Conservation (phyloP, 441 rosid genomes). For the Sinapis alba region DNA sequence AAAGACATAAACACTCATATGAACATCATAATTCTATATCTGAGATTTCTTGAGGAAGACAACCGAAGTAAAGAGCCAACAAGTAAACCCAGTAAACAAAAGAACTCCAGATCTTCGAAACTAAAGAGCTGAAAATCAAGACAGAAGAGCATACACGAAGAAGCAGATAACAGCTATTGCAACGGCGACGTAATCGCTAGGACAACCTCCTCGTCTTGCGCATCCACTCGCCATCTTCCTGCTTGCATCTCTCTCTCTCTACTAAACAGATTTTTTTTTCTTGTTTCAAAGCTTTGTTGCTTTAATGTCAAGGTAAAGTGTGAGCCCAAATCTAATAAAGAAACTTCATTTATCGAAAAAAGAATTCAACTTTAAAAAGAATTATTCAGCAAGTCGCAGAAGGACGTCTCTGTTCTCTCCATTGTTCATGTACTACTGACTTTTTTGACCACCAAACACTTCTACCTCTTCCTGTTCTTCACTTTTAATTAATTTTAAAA, state of each 20-base stretch:
- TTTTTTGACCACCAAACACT: slow-evolving; percentile 26
- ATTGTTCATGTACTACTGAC: slow-evolving; percentile 19
- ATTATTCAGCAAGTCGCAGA: neutral
- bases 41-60: slow-evolving; percentile 29
- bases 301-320: slow-evolving; percentile 45
- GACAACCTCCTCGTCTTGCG: slow-evolving; percentile 71
- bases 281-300: slow-evolving; percentile 32
- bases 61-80: slow-evolving; percentile 31
- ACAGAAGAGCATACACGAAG: slow-evolving; percentile 43
- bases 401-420: slow-evolving; percentile 28
- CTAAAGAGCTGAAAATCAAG: neutral
- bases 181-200: slow-evolving; percentile 78
- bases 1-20: neutral
- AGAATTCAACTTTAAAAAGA: neutral
- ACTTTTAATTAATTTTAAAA: neutral
- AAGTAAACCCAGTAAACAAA: slow-evolving; percentile 26
- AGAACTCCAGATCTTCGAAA: slow-evolving; percentile 26
- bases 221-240: slow-evolving; percentile 54
- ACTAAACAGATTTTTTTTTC: neutral
- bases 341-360: slow-evolving; percentile 13
- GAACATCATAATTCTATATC: neutral
- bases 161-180: slow-evolving; percentile 57
- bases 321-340: slow-evolving; percentile 14
- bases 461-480: slow-evolving; percentile 15
- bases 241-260: slow-evolving; percentile 30